These are phyloP conservation scores for Raffaelea albimanens DNA, from an alignment of 2,329 filamentous ascomycete genomes.

Conservation along the genomic window DNA sequence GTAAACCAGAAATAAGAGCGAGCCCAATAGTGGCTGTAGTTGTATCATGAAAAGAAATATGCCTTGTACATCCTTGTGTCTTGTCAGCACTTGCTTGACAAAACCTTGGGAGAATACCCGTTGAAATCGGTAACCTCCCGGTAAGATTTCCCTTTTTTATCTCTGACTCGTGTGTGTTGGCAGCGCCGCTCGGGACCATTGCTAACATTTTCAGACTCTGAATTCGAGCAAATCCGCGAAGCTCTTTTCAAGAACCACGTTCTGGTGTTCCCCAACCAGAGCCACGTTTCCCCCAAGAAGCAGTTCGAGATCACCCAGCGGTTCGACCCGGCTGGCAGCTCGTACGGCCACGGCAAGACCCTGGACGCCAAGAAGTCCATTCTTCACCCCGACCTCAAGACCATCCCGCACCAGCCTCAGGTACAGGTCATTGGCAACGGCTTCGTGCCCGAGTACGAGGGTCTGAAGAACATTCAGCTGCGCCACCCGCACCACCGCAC, in stretches of 20 bases:
- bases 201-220: slow-evolving; percentile 35
- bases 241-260: slow-evolving; percentile 62
- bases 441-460: slow-evolving; percentile 59
- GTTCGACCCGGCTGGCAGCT: slow-evolving; percentile 56
- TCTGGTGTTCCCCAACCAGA: slow-evolving; percentile 61
- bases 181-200: not conserved
- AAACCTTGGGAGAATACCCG: slow-evolving; percentile 16
- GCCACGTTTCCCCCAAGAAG: slow-evolving; percentile 53
- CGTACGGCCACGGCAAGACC: slow-evolving; percentile 68
- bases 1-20: slow-evolving; percentile 13
- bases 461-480: slow-evolving; percentile 56
- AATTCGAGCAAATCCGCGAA: slow-evolving; percentile 54
- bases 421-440: slow-evolving; percentile 76
- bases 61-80: not conserved
- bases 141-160: slow-evolving; percentile 8
- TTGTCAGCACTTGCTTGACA: slow-evolving; percentile 1
- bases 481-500: slow-evolving; percentile 69
- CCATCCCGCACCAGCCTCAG: slow-evolving; percentile 69
- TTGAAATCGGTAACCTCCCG: slow-evolving; percentile 18
- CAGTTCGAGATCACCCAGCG: slow-evolving; percentile 66
- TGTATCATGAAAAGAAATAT: too few relatives aligned
- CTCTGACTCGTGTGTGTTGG: not conserved
- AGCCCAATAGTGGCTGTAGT: too few relatives aligned
- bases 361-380: slow-evolving; percentile 54
- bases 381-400: slow-evolving; percentile 71